These are phyloP conservation scores for Warburgia ugandensis DNA, from an alignment of 164 flowering plant genomes.

Conservation along the genomic window DNA sequence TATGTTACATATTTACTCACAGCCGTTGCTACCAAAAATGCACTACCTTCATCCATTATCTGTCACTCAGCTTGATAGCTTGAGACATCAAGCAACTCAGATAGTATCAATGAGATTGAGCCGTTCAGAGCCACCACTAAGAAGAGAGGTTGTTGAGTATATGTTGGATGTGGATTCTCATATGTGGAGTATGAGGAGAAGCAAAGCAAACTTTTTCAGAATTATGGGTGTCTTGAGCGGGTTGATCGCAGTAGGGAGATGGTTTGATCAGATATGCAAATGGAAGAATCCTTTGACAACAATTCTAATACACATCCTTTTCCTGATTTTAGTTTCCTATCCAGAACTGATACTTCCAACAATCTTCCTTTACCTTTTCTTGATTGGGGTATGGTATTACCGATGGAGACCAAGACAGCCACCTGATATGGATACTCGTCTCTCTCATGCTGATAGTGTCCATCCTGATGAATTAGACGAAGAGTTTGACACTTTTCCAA, in stretches of 20 bases:
- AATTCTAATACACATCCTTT: conserved; percentile 63
- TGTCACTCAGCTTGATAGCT: conserved; percentile 58
- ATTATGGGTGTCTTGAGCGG: conserved; percentile 70
- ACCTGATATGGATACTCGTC: conserved; percentile 42
- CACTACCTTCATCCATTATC: conserved; percentile 61
- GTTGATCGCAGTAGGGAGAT: conserved; percentile 51
- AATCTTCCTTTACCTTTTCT: conserved; percentile 68
- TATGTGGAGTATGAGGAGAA: conserved; percentile 47
- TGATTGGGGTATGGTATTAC: conserved; percentile 43
- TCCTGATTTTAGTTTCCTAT: conserved; percentile 58
- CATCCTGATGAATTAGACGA: conserved; percentile 48
- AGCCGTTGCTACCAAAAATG: conserved; percentile 62
- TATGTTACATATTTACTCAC: conserved; percentile 69
- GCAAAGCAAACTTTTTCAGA: conserved; percentile 68
- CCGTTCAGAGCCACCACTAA: conserved; percentile 78
- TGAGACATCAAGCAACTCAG: conserved; percentile 85
- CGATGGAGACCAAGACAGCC: conserved; percentile 42
- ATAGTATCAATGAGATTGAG: conserved; percentile 65
- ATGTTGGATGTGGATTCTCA: conserved; percentile 62
- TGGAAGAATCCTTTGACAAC: conserved; percentile 93
- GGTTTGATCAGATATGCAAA: conserved; percentile 73
- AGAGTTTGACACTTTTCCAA: conserved; percentile 57
- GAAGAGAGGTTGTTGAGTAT: conserved; percentile 71
- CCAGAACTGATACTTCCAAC: conserved; percentile 86
- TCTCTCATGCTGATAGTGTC: conserved; percentile 38